Evolutionary conservation across 805 yeast species (phyloP).

Genomic region (Blastobotrys muscicola): DNA sequence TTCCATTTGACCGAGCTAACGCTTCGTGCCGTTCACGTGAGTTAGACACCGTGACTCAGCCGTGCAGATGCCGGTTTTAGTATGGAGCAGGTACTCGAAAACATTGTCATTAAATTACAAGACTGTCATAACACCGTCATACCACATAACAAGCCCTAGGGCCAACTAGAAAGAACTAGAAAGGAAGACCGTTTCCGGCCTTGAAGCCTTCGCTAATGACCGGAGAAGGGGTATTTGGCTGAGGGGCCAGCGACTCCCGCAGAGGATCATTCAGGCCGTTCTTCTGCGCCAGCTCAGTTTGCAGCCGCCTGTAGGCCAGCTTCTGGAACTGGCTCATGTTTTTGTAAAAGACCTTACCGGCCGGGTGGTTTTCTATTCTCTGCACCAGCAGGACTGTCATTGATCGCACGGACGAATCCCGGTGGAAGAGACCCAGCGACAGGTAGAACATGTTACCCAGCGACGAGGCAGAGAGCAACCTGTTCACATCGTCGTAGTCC

Average conservation of each 20-base stretch:
- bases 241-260: not conserved
- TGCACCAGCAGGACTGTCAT: conserved; percentile 17
- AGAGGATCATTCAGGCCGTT: not conserved
- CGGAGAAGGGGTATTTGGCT: not conserved
- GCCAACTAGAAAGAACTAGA: too few relatives aligned
- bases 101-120: not conserved
- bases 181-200: too few relatives aligned
- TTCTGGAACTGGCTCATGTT: conserved; percentile 18
- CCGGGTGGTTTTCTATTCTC: conserved; percentile 21
- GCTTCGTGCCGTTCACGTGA: too few relatives aligned
- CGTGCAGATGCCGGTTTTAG: too few relatives aligned
- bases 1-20: too few relatives aligned
- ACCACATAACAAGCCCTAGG: too few relatives aligned
- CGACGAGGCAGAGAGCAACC: conserved; percentile 18
- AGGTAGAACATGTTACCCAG: conserved; percentile 21
- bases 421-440: conserved; percentile 25
- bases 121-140: too few relatives aligned
- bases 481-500: conserved; percentile 23
- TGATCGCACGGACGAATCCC: conserved; percentile 17
- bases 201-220: too few relatives aligned
- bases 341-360: conserved; percentile 22
- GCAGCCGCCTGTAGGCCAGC: conserved; percentile 17
- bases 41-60: too few relatives aligned
- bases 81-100: too few relatives aligned
- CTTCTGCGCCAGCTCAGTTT: conserved; percentile 6